These are phyloP conservation scores for Suhomyces ambrosiae DNA, from an alignment of 1,139 yeast species.

Conservation along the genomic window DNA sequence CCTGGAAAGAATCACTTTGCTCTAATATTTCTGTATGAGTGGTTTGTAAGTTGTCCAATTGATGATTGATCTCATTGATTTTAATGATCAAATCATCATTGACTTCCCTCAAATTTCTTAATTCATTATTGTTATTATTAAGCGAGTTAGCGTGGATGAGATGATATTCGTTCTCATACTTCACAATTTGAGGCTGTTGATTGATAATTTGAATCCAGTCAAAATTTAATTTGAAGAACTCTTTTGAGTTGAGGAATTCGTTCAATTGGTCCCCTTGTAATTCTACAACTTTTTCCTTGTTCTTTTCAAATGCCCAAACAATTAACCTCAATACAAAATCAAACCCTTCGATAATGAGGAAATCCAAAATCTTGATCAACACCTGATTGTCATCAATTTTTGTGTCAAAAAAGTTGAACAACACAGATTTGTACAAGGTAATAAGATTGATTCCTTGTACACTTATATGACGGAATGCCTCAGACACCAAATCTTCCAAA, in stretches of 20 bases:
- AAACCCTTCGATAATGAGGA: slow-evolving; percentile 45
- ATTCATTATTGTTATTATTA: slow-evolving; percentile 42
- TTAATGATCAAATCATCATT: slow-evolving; percentile 37
- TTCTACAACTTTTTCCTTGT: slow-evolving; percentile 22
- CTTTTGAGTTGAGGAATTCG: slow-evolving; percentile 26
- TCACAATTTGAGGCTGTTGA: slow-evolving; percentile 27
- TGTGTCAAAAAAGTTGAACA: slow-evolving; percentile 28
- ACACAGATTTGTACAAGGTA: slow-evolving; percentile 26
- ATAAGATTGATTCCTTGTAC: slow-evolving; percentile 41
- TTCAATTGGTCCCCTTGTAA: slow-evolving; percentile 35
- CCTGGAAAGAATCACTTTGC: slow-evolving; percentile 36
- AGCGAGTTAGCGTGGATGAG: slow-evolving; percentile 44
- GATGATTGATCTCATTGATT: slow-evolving; percentile 31
- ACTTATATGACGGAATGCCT: slow-evolving; percentile 36
- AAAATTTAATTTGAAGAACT: slow-evolving; percentile 23
- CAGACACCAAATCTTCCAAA: slow-evolving; percentile 36
- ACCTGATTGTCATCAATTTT: slow-evolving; percentile 16
- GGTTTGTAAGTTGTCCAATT: slow-evolving; percentile 34
- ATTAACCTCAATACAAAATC: slow-evolving; percentile 37
- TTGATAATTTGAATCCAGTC: slow-evolving; percentile 22
- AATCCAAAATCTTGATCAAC: slow-evolving; percentile 32
- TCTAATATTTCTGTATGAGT: slow-evolving; percentile 44
- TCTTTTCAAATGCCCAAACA: slow-evolving; percentile 26
- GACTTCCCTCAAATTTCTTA: slow-evolving; percentile 40
- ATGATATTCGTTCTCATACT: slow-evolving; percentile 49